A percentile compares a stretch with the other conserved stretches of the same genome.
phyloP scores from a whole-genome alignment of 495 filamentous ascomycete genomes.

The Beverwykella pulmonaria region DNA sequence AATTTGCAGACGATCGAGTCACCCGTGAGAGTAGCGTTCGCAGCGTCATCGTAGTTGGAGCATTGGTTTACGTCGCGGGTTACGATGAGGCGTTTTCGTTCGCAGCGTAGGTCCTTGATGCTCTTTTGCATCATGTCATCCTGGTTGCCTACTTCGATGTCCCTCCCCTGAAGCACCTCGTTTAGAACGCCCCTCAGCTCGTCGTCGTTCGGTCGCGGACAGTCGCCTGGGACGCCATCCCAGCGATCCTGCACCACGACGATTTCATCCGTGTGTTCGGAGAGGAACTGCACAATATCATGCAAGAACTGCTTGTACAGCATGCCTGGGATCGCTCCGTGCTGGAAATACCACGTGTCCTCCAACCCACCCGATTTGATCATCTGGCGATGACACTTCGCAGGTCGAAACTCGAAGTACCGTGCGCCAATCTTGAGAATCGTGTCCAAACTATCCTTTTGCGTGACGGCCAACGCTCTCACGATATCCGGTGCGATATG shows the following conservation, averaged over 20 bases:
- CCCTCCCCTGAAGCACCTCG: slow-evolving; percentile 37
- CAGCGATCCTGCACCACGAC: slow-evolving; percentile 57
- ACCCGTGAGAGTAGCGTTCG: slow-evolving; percentile 55
- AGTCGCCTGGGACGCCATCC: slow-evolving; percentile 56
- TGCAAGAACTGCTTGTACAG: slow-evolving; percentile 53
- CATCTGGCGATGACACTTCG: slow-evolving; percentile 51
- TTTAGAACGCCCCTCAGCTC: slow-evolving; percentile 50
- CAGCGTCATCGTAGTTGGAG: slow-evolving; percentile 57
- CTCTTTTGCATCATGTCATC: slow-evolving; percentile 38
- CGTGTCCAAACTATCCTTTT: slow-evolving; percentile 53
- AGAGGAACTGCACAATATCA: slow-evolving; percentile 52
- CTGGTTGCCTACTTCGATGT: slow-evolving; percentile 26
- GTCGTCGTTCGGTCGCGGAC: slow-evolving; percentile 49
- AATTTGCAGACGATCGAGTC: slow-evolving; percentile 52
- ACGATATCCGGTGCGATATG: slow-evolving; percentile 54
- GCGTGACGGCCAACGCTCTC: slow-evolving; percentile 55
- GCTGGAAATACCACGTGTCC: slow-evolving; percentile 57
- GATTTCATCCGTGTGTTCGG: slow-evolving; percentile 52
- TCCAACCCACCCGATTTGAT: slow-evolving; percentile 42
- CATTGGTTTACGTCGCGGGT: slow-evolving; percentile 50
- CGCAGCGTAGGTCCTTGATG: slow-evolving; percentile 49
- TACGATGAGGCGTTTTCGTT: slow-evolving; percentile 53
- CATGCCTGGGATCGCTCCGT: slow-evolving; percentile 59
- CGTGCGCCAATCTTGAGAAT: slow-evolving; percentile 56
- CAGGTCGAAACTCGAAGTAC: slow-evolving; percentile 61